Evolutionary conservation across 2,329 filamentous ascomycete genomes (phyloP).

Genomic region (Tricladium varicosporioides): DNA sequence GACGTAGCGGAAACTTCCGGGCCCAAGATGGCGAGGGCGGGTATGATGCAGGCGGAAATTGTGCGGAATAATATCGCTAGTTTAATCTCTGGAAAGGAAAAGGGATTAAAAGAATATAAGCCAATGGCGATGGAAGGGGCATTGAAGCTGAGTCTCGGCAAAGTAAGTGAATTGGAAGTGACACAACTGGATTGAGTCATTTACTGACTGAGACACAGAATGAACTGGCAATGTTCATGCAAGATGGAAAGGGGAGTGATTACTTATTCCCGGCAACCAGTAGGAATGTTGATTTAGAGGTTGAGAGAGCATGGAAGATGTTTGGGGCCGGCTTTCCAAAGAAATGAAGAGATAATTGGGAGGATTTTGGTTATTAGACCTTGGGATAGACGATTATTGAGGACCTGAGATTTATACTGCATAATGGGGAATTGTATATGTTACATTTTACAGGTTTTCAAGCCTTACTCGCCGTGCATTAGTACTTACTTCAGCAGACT

Average conservation of each 20-base stretch:
- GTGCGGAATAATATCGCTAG: constrained; percentile 45
- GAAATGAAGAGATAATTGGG: no score
- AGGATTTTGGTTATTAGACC: no score
- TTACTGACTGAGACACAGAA: constrained; percentile 5
- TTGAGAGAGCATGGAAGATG: constrained; percentile 16
- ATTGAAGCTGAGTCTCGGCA: constrained; percentile 41
- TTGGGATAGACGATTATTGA: no score
- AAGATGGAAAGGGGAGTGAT: constrained; percentile 15
- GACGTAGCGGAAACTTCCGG: constrained; percentile 48
- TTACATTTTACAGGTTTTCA: no score
- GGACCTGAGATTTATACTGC: no score
- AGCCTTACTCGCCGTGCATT: no score
- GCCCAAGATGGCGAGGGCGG: constrained; percentile 44
- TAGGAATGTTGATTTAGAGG: constrained; percentile 17
- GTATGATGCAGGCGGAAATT: constrained; percentile 42
- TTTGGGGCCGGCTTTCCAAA: constrained; percentile 12
- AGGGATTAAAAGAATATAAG: constrained; percentile 28
- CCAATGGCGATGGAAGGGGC: constrained; percentile 35
- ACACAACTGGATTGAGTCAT: neutral
- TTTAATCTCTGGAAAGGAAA: constrained; percentile 35
- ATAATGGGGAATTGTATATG: no score
- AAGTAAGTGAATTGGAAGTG: constrained; percentile 10
- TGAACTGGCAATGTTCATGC: constrained; percentile 15
- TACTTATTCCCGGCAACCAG: constrained; percentile 14
- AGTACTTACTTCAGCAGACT: no score